Evolutionary conservation across 1,139 yeast species (phyloP), one percentile per base, ranked within the genome.

Genomic region (Yamadazyma sp.): DNA sequence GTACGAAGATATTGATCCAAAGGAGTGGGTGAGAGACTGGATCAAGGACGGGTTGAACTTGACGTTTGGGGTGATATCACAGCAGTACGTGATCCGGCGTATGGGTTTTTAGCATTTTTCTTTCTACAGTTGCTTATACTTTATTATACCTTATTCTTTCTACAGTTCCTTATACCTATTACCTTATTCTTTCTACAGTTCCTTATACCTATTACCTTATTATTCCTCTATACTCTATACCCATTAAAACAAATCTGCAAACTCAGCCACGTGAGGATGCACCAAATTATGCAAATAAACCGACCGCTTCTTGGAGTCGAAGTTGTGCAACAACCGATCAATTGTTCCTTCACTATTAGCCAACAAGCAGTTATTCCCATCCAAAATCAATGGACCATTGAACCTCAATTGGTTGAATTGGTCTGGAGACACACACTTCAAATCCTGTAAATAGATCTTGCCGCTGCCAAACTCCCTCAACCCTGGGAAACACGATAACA

Each of bases 1-100:
- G 14, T 56, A 54, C 14, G 58, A 53, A 40, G 56, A 48, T 25
- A 77, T 89, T 30, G 96, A 90, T 58, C 97, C 97, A 10, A 73
- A 88, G 37, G 96, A 87, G 47, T 92, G 98, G 98, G 95, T 92
- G n/a, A 74, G 78, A 37, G 92, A 80, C 43, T 90, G 97, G 97
- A 76, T 92, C 29, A 84, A 79, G 53, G 87, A 86, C 50, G 95
- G 96, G 0, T 69, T 92, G 40, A 80, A 81, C 23, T 72, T 89
- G 48, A 73, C 89, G 24, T 77, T 90, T 46, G 97, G 96, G 8
- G 84, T 87, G 1, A 67, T 87, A 27, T 95, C 97, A 1, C 98
- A 92, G 60, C 80, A 82, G 53, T 92, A 92, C 58, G 95, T 92
- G 31, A 80, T 90, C 37, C 83, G 80, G 59, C 77, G 98, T 60